Percentiles rank a stretch among this genome's conserved stretches.
Conservation (phyloP, 2,329 filamentous ascomycete genomes). For the Nannizziopsis barbatae region DNA sequence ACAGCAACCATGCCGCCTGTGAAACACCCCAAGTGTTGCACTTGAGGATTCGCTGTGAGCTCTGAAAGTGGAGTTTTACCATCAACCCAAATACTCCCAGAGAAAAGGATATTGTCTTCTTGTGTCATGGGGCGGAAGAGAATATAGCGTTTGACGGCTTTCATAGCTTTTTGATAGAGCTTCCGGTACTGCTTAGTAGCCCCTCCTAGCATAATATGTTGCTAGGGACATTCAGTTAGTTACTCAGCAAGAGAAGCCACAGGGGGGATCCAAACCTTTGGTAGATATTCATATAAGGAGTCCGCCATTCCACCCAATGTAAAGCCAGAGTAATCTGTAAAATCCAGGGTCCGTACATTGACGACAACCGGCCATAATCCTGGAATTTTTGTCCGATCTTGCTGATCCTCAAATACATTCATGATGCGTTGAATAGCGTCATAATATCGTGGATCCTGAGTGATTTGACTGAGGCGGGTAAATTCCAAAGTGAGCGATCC, state of each 20-base stretch:
- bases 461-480: slow-evolving; percentile 32
- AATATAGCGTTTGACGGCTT: slow-evolving; percentile 59
- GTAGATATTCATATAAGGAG: slow-evolving; percentile 48
- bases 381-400: slow-evolving; percentile 27
- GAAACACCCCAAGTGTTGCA: slow-evolving; percentile 45
- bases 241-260: background rate
- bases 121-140: slow-evolving; percentile 67
- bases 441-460: slow-evolving; percentile 29
- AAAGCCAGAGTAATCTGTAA: slow-evolving; percentile 30
- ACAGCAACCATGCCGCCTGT: slow-evolving; percentile 46
- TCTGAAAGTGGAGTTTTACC: slow-evolving; percentile 25
- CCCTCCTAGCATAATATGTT: slow-evolving; percentile 61
- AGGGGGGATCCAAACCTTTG: slow-evolving; percentile 42
- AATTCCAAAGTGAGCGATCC: slow-evolving; percentile 35
- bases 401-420: slow-evolving; percentile 24
- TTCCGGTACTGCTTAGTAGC: slow-evolving; percentile 51
- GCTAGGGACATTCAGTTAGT: slow-evolving; percentile 7
- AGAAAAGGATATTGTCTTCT: slow-evolving; percentile 60
- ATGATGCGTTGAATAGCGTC: slow-evolving; percentile 30
- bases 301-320: slow-evolving; percentile 47
- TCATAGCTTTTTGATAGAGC: slow-evolving; percentile 58
- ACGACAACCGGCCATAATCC: slow-evolving; percentile 33
- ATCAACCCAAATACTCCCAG: slow-evolving; percentile 42
- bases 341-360: slow-evolving; percentile 21
- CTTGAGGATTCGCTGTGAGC: slow-evolving; percentile 30